Conservation (phyloP, 192 early-diverging fungal genomes). For the Backusella sp. region DNA sequence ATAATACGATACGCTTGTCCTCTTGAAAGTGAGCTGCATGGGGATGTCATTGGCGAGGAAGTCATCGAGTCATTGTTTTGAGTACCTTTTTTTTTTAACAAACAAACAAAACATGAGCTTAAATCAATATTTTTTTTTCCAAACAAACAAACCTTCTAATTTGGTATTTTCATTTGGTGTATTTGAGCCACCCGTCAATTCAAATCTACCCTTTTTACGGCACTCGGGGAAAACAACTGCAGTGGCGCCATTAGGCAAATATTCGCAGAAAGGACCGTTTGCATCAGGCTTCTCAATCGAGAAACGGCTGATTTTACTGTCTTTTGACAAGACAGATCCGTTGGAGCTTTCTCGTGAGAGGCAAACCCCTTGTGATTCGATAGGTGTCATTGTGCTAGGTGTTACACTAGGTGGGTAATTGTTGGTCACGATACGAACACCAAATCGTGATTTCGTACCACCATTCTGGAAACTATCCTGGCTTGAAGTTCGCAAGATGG, state of each 20-base stretch:
- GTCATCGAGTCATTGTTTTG: background rate
- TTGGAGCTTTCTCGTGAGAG: conserved; percentile 18
- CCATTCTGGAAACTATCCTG: conserved; percentile 13
- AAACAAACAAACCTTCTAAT: background rate
- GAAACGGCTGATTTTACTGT: conserved; percentile 18
- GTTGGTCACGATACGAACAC: background rate
- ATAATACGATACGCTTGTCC: conserved; percentile 14
- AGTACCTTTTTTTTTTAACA: background rate
- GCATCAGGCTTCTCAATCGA: conserved; percentile 5
- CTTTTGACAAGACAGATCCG: conserved; percentile 12
- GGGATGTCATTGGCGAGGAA: conserved; percentile 3
- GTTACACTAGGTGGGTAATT: background rate
- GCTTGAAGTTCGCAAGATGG: background rate
- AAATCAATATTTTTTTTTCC: background rate
- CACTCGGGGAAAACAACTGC: conserved; percentile 16
- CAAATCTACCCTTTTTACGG: conserved; percentile 38
- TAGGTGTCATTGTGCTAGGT: conserved; percentile 6
- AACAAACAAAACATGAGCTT: background rate
- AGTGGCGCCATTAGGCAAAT: background rate
- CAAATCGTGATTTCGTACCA: conserved; percentile 23
- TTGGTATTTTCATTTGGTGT: conserved; percentile 3
- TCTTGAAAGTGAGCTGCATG: conserved; percentile 10
- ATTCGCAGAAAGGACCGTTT: background rate
- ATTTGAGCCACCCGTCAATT: conserved; percentile 23
- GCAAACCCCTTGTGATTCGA: background rate